Evolutionary conservation across 2,329 filamentous ascomycete species (phyloP), one percentile per base, ranked within the genome.

Genomic region (Aureobasidium pullulans): DNA sequence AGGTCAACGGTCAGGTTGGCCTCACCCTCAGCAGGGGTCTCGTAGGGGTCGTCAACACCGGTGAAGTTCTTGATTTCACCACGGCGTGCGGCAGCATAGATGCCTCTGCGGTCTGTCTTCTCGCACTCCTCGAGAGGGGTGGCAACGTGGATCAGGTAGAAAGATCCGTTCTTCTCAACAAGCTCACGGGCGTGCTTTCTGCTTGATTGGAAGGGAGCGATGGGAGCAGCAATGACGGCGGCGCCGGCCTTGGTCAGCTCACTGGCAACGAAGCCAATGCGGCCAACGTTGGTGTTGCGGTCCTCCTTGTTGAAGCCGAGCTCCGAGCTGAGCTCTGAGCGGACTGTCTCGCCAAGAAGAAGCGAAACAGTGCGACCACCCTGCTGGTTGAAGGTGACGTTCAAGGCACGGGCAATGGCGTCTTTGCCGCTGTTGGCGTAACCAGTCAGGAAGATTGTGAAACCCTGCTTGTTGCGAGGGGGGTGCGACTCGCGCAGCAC

Each of bases 61-160:
- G 94, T 99, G 83, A 99, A 99, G 64, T 92, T 92, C 84, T 92
- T 94, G 76, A 99, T 95, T 79, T 96, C 89, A 61, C 94, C 94
- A 19, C 81, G 82, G 63, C 94, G 84, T 42, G 94, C 94, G 72
- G 84, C 84, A 65, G 82, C 82, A 76, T 97, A 99, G 71, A 96
- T 86, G 62, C 94, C 94, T 62, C 88, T 83, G 80, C 90, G 92
- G 76, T 99, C 94, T 32, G 90, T 96, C 84, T 89, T 90, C 83
- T 99, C 94, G 72, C 87, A 89, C 79, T 93, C 85, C 78, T 95
- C 92, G 63, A 99, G 85, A 29, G 90, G 85, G 48, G 94, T 99
- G 42, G 90, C 90, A 53, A 99, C 93, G 77, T 99, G 94, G 52
- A 99, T 81, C 57, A 99, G 87, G 82, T 89, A 96, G 81, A 97